These are phyloP conservation scores for Phytophthora meadii DNA, from an alignment of 352 stramenopile species.

Conservation along the genomic window DNA sequence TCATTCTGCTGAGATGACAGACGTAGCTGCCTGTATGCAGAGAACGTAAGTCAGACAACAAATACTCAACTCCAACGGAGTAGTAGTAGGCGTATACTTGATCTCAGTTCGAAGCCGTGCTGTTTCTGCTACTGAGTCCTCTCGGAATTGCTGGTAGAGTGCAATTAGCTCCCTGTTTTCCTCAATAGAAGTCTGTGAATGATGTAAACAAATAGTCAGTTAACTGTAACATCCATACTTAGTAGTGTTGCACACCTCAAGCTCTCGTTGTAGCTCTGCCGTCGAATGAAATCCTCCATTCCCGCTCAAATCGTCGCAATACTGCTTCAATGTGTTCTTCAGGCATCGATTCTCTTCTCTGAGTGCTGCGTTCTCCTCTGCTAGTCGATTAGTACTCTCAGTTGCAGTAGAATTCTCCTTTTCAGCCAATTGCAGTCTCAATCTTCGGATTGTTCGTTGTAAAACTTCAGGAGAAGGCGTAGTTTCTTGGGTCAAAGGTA, in stretches of 20 bases:
- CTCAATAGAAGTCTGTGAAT: constrained; percentile 54
- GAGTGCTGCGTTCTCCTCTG: constrained; percentile 54
- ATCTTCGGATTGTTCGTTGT: constrained; percentile 79
- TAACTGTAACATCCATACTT: background rate
- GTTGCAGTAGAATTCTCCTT: constrained; percentile 13
- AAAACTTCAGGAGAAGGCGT: constrained; percentile 73
- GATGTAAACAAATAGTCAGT: constrained; percentile 5
- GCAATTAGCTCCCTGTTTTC: constrained; percentile 82
- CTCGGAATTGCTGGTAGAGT: constrained; percentile 74
- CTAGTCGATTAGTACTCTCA: constrained; percentile 18
- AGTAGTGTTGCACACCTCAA: constrained; percentile 30
- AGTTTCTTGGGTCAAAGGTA: constrained; percentile 83
- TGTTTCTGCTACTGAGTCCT: constrained; percentile 62
- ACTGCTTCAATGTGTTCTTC: constrained; percentile 70
- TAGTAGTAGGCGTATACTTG: constrained; percentile 41
- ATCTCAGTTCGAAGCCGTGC: constrained; percentile 57
- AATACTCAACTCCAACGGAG: background rate
- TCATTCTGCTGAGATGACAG: constrained; percentile 26
- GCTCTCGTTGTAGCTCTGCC: constrained; percentile 59
- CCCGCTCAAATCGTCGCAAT: constrained; percentile 35
- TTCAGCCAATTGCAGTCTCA: constrained; percentile 42
- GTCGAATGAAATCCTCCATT: constrained; percentile 30
- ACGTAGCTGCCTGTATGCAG: constrained; percentile 27
- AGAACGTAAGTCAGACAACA: background rate
- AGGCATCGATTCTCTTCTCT: constrained; percentile 72